Evolutionary conservation across 495 filamentous ascomycete species (phyloP), one percentile per base, ranked within the genome.

Genomic region (Xylaria flabelliformis): DNA sequence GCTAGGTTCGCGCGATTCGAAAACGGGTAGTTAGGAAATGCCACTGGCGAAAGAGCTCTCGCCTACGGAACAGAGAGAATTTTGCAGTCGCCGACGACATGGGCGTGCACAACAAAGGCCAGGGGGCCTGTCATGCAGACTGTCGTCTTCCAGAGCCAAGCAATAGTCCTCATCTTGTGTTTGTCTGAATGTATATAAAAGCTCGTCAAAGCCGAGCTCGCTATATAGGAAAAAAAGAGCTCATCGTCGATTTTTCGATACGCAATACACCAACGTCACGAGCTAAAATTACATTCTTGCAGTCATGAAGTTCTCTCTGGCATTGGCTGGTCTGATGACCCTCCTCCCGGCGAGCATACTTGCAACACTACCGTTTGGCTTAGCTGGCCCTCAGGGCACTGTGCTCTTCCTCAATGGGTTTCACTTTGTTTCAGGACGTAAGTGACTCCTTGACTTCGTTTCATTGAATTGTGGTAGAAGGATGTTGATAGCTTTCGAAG

Each of bases 331-430:
- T 36, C 69, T 65, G 51, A 51, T 76, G 10, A n/a, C 70, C 8
- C 39, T 75, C 26, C 66, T 77, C 29, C 71, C 74, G 34, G 36
- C 66, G 19, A 34, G 44, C 34, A 17, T 64, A 17, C 55, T 72
- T 34, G 76, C 77, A 46, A 17, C 76, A 8, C 70, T 72, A 13
- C 77, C 77, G 24, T 79, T 80, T 34, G 78, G 79, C 19, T 64
- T 64, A 56, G 71, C 75, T 50, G 78, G 78, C 13, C 75, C 79
- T 17, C 65, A 78, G 41, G 75, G 75, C 19, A 71, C 76, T 1
- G 76, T 81, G 12, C 64, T 81, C 13, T 80, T 79, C 67, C 72
- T 82, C 36, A 83, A 83, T 55, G 81, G 82, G 36, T 83, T 83
- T 74, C 81, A 83, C 62, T 83, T 81, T 69, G 74, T 77, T 48